Conservation (phyloP, 805 yeast genomes). For the Sugiyamaella boreocaroliniensis region DNA sequence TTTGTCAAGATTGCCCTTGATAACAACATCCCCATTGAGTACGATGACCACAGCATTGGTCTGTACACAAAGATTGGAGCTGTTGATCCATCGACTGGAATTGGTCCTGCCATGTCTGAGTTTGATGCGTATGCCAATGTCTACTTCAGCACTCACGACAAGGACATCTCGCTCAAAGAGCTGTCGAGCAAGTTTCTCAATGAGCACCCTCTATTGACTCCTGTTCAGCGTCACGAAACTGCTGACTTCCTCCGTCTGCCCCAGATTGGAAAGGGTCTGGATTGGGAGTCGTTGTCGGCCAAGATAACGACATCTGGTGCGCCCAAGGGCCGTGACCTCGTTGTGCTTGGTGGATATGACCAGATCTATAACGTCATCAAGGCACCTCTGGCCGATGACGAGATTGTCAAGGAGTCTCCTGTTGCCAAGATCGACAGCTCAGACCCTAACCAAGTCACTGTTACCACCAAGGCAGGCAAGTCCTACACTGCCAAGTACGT, state of each 20-base stretch:
- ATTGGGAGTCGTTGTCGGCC: conserved; percentile 60
- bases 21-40: conserved; percentile 31
- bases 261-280: conserved; percentile 78
- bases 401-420: conserved; percentile 37
- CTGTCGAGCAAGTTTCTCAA: conserved; percentile 43
- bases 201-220: conserved; percentile 23
- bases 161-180: conserved; percentile 44
- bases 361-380: conserved; percentile 39
- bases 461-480: conserved; percentile 23
- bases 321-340: conserved; percentile 73
- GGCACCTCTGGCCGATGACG: conserved; percentile 26
- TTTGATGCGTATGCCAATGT: conserved; percentile 53
- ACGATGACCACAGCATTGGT: conserved; percentile 53
- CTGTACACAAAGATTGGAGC: conserved; percentile 35
- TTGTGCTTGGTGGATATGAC: conserved; percentile 55
- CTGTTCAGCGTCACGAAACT: conserved; percentile 42
- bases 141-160: conserved; percentile 51
- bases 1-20: conserved; percentile 47
- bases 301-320: conserved; percentile 55
- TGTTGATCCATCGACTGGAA: conserved; percentile 11
- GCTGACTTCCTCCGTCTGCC: conserved; percentile 48
- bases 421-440: conserved; percentile 38
- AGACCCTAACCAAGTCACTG: conserved; percentile 5
- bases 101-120: conserved; percentile 44
- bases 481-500: conserved; percentile 45